A percentile compares a stretch with the other conserved stretches of the same genome.
phyloP scores from a whole-genome alignment of 2,329 filamentous ascomycete genomes.

The Fusarium lyarnte region DNA sequence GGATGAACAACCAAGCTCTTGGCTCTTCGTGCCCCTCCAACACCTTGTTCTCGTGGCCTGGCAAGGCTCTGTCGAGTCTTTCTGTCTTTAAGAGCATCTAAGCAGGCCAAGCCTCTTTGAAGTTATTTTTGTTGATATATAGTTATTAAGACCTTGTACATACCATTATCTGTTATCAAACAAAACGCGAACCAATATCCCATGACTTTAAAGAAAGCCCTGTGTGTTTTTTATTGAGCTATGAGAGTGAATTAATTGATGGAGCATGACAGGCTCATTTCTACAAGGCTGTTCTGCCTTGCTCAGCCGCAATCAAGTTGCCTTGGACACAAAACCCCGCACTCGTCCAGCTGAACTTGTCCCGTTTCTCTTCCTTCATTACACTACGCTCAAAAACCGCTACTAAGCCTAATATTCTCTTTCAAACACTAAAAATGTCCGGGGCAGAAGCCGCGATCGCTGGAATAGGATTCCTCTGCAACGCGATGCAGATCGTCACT shows the following conservation, averaged over 20 bases:
- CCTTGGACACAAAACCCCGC: background rate
- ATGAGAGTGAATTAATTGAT: too few relatives aligned
- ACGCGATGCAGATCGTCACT: background rate
- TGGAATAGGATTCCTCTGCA: background rate
- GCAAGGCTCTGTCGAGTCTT: constrained; percentile 66
- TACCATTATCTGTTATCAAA: too few relatives aligned
- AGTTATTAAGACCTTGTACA: background rate
- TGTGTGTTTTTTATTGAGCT: too few relatives aligned
- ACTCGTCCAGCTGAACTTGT: fast-evolving
- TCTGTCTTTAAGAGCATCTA: constrained; percentile 63
- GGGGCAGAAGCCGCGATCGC: background rate
- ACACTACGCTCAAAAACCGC: fast-evolving
- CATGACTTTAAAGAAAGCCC: too few relatives aligned
- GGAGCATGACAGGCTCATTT: too few relatives aligned
- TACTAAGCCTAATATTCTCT: fast-evolving
- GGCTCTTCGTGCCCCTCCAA: constrained; percentile 74
- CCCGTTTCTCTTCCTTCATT: fast-evolving
- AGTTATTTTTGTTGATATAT: background rate
- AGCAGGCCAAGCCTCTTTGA: too few relatives aligned
- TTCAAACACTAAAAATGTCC: background rate
- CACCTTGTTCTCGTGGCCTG: constrained; percentile 66
- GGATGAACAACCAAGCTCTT: constrained; percentile 71
- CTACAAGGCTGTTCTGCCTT: too few relatives aligned
- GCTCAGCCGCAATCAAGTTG: background rate
- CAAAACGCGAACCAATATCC: too few relatives aligned